Evolutionary conservation across 192 early-diverging fungal genomes (phyloP), one percentile per base, ranked within the genome.

Genomic region (Neocallimastix lanati): DNA sequence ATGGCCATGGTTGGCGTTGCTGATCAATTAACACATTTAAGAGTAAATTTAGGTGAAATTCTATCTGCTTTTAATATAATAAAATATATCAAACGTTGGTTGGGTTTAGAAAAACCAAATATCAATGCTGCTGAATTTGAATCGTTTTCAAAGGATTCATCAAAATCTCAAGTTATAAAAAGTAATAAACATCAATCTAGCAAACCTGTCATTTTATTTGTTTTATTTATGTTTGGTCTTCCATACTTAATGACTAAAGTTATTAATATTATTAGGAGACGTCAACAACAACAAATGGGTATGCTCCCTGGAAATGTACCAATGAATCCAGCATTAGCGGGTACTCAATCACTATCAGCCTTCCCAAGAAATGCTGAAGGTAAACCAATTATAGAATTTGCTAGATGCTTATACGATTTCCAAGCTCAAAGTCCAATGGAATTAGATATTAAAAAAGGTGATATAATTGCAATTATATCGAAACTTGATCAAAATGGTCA

Each of bases 1-100:
- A 88, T 96, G 94, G 94, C 96, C 18, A 96, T 98, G 90, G 91
- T 98, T 25, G 97, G 96, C 35, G 95, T 99, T n/a, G 95, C 94
- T 67, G 97, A 99, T 80, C 97, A 99, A 84, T 93, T 99, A 80
- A 94, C 96, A 21, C 88, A 94, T 84, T 83, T 99, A 28, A 88
- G 94, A 29, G 89, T 84, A 35, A 96, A 96, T 77, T 87, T 99
- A 4, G 92, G 95, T 15, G 92, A 94, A 80, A 87, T 94, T 7
- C 86, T 99, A 21, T 92, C 93, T 18, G 85, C 94, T 3, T 90
- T 96, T 81, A 91, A 93, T 76, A 82, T 96, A 13, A 88, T 91
- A 83, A 88, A 93, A 76, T 88, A 89, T 79, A 83, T 92, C 27
- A 67, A 67, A n/a, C 50, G 50, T 67, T 67, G 50, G 50, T 16